A percentile compares a stretch with the other conserved stretches of the same genome.
Conservation (phyloP, 1,139 yeast genomes). For the Yamadazyma sp. region DNA sequence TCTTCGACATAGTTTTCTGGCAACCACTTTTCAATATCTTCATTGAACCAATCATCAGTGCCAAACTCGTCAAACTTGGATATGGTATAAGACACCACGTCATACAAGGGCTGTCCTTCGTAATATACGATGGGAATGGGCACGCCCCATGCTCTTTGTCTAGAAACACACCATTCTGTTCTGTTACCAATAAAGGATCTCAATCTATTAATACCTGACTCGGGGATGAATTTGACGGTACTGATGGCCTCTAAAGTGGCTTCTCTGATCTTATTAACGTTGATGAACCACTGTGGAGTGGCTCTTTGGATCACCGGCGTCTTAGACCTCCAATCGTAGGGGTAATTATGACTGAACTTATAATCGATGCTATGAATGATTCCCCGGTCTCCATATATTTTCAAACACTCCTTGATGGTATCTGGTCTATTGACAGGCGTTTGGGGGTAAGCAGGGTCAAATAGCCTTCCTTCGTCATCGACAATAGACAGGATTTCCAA, state of each 20-base stretch:
- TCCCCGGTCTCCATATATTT: slow-evolving; percentile 38
- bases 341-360: slow-evolving; percentile 77
- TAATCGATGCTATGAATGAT: slow-evolving; percentile 52
- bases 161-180: slow-evolving; percentile 95
- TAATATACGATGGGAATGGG: slow-evolving; percentile 87
- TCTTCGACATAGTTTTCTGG: slow-evolving; percentile 35
- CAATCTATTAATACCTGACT: slow-evolving; percentile 68
- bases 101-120: slow-evolving; percentile 56
- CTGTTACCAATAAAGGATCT: slow-evolving; percentile 72
- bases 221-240: slow-evolving; percentile 70
- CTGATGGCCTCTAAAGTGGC: slow-evolving; percentile 60
- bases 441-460: slow-evolving; percentile 46
- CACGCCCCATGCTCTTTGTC: slow-evolving; percentile 99
- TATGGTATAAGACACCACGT: slow-evolving; percentile 56
- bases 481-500: slow-evolving; percentile 74
- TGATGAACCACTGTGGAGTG: slow-evolving; percentile 96
- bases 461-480: slow-evolving; percentile 69
- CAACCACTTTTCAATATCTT: slow-evolving; percentile 67
- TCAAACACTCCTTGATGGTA: slow-evolving; percentile 38
- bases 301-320: slow-evolving; percentile 93
- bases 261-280: slow-evolving; percentile 70
- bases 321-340: slow-evolving; percentile 96
- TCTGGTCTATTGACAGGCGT: slow-evolving; percentile 57
- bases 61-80: slow-evolving; percentile 55
- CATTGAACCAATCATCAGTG: slow-evolving; percentile 79